Base-by-base conservation (phyloP, 148 eudicot genomes). In the Spergularia bocconei region DNA sequence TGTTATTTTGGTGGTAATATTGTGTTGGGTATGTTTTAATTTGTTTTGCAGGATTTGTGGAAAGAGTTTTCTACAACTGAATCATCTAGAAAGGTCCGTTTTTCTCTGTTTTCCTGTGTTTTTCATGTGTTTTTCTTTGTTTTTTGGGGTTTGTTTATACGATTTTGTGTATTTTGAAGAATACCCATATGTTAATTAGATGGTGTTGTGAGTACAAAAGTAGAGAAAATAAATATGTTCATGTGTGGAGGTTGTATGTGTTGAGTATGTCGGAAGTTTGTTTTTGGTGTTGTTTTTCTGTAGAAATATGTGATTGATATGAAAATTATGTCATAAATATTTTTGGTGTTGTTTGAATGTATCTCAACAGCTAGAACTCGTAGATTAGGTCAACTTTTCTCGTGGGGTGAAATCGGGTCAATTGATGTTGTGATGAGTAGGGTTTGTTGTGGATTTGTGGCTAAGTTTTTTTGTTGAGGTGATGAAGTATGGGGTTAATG, bases 81-180 rank as follows among this genome's bases (percentile, higher is more conserved):
- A 50, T 76, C 96, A 29, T 93, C 98, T 16, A 87, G 90, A 87
- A 79, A 90, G 98, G 97, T 94, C 1, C 16, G 16, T 16, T 48
- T 65, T 75, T 7, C 21, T 25, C 9, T 38, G 13, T 67, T 58
- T 19, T 20, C n/a, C 0, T n/a, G 69, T 63, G 1, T 2, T 29
- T 0, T n/a, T 29, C n/a, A n/a, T n/a, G 13, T 38, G 13, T 67
- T 58, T 19, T 20, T 29, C 0, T n/a, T 74, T 63, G 1, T 2
- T 29, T 0, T n/a, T 29, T 20, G 11, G 17, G 6, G 9, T 44
- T 25, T 48, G 13, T 3, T n/a, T 2, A 67, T 39, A 29, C 3
- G 36, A 29, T 44, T 65, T n/a, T 65, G 10, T 11, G 20, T 48
- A 2, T 65, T 25, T 25, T 65, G 58, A 33, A 54, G 44, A 62